Conservation (phyloP, 805 yeast species). For the Nematodospora valgi region DNA sequence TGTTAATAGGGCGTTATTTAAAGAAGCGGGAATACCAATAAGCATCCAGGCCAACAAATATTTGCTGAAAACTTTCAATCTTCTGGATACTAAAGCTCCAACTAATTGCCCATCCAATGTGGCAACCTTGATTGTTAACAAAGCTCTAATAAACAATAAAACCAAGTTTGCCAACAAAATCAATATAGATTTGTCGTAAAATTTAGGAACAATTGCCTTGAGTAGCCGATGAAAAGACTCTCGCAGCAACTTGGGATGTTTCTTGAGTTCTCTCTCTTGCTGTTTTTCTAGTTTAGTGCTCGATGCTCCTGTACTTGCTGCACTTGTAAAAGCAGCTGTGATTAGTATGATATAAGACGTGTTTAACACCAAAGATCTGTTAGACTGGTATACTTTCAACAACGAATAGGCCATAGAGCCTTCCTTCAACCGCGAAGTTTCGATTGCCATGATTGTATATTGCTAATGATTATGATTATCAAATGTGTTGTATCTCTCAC, state of each 20-base stretch:
- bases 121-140: slow-evolving; percentile 78
- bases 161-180: slow-evolving; percentile 51
- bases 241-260: slow-evolving; percentile 24
- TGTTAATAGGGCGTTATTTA: slow-evolving; percentile 67
- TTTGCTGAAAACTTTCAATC: slow-evolving; percentile 59
- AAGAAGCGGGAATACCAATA: slow-evolving; percentile 81
- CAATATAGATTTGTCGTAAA: slow-evolving; percentile 24
- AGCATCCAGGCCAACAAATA: slow-evolving; percentile 74
- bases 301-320: slow-evolving; percentile 23
- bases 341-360: slow-evolving; percentile 39
- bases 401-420: slow-evolving; percentile 13
- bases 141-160: slow-evolving; percentile 63
- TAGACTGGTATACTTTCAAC: slow-evolving; percentile 34
- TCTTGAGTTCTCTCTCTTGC: slow-evolving; percentile 8
- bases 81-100: slow-evolving; percentile 71
- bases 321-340: slow-evolving; percentile 42
- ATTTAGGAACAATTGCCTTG: slow-evolving; percentile 33
- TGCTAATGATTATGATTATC: no score
- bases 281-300: slow-evolving; percentile 8
- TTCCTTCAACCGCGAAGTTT: neutral
- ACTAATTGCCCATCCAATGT: slow-evolving; percentile 82
- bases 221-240: slow-evolving; percentile 28
- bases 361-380: slow-evolving; percentile 38
- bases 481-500: no score
- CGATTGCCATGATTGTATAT: slow-evolving; percentile 1